Conservation (phyloP, 164 flowering plant species). For the Vitis labrusca region DNA sequence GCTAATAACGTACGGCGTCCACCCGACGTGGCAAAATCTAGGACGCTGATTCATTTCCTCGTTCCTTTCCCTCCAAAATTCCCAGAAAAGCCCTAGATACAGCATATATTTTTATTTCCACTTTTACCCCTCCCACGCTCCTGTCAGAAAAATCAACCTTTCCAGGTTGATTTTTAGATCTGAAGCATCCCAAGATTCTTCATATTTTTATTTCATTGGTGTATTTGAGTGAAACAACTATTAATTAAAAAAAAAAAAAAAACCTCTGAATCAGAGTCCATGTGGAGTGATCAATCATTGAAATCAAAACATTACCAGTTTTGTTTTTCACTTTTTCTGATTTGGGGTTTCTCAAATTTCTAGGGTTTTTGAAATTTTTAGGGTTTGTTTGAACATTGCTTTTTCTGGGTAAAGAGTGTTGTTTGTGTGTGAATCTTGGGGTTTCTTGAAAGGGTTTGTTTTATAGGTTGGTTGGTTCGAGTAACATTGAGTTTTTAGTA, state of each 20-base stretch:
- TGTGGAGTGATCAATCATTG: constrained; percentile 29
- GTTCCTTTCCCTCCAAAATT: too few species aligned
- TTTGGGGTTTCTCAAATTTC: constrained; percentile 4
- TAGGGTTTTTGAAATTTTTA: constrained; percentile 10
- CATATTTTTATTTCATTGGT: neutral
- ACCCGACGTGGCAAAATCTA: too few species aligned
- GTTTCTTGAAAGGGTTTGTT: neutral
- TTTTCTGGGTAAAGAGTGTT: neutral
- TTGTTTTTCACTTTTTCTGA: neutral
- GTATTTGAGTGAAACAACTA: too few species aligned
- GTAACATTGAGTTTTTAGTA: neutral
- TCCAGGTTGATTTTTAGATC: constrained; percentile 24
- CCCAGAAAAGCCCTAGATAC: neutral
- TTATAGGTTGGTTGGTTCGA: neutral
- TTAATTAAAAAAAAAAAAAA: too few species aligned
- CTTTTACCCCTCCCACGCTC: constrained; percentile 32
- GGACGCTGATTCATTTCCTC: too few species aligned
- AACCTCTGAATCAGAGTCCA: constrained; percentile 16
- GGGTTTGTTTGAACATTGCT: neutral
- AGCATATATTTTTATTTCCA: constrained; percentile 8
- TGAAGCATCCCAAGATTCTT: constrained; percentile 16
- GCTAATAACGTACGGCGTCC: too few species aligned
- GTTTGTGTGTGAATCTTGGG: neutral
- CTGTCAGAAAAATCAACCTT: constrained; percentile 14
- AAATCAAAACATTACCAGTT: constrained; percentile 10